Base-by-base conservation (phyloP, 139 green algal genomes). In the Limnomonas spitsbergensis region DNA sequence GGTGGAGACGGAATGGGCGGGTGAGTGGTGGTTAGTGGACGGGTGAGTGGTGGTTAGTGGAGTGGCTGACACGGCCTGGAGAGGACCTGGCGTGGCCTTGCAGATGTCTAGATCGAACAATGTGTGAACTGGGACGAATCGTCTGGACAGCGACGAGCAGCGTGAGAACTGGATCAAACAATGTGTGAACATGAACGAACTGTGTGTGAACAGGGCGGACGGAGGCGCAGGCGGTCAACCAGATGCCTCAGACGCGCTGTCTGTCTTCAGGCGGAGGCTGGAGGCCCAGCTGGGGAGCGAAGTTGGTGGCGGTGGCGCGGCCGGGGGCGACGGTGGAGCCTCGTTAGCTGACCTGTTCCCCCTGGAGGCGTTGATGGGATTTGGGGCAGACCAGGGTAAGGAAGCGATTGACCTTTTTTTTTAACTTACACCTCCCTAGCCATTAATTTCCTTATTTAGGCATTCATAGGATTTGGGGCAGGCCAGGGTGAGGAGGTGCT, bases 281-380 rank as follows among this genome's bases (percentile, higher is more conserved):
- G 29, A 74, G 24, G 35, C 29, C 7, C 68, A 74, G 68, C 29
- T 74, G 68, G n/a, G n/a, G n/a, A n/a, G n/a, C n/a, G n/a, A n/a
- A n/a, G n/a, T n/a, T n/a, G 68, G 68, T 74, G 68, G n/a, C 34
- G 42, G 29, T 40, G 31, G 37, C 66, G 32, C 2, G 4, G 66
- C 34, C 27, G 29, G 9, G 4, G 76, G 29, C 27, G 66, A 35
- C 29, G 76, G 0, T 38, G 32, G 0, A 0, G 32, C 20, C 20
- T 38, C 2, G 71, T 53, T 56, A 53, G n/a, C 68, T 32, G 68
- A 74, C 4, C 36, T 74, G 68, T 74, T 74, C 29, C 68, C 68
- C 7, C 35, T 74, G 35, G 68, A 74, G 36, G 68, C 68, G 4
- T 32, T 74, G 68, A 74, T 74, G 68, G 34, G 4, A 6, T 32